Evolutionary conservation across 176 grass and related monocot genomes (phyloP).

Genomic region (Carex parvula): DNA sequence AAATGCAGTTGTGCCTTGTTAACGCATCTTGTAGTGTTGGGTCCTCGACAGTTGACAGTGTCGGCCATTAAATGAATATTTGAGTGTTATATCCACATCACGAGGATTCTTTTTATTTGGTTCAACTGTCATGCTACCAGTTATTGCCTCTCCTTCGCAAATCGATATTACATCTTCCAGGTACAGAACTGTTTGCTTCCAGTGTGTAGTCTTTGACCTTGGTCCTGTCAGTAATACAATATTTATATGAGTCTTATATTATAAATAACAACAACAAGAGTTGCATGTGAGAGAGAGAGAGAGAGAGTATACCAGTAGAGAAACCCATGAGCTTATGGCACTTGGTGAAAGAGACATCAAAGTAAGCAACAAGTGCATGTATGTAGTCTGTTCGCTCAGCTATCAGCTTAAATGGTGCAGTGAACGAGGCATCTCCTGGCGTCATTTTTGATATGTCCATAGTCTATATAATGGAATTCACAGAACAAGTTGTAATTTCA

Average conservation of each 20-base stretch:
- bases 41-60: conserved; percentile 62
- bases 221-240: conserved; percentile 51
- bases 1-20: neutral
- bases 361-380: conserved; percentile 92
- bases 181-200: conserved; percentile 98
- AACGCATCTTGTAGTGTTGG: conserved; percentile 96
- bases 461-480: conserved; percentile 41
- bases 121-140: conserved; percentile 65
- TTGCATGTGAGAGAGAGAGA: neutral
- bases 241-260: neutral
- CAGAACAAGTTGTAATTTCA: conserved; percentile 2
- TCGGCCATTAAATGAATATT: conserved; percentile 63
- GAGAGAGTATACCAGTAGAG: conserved; percentile 93
- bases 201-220: conserved; percentile 85
- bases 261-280: neutral
- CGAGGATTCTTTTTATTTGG: conserved; percentile 83
- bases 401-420: conserved; percentile 79
- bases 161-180: conserved; percentile 82
- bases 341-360: conserved; percentile 88
- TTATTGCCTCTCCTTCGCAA: conserved; percentile 70
- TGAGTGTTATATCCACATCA: conserved; percentile 83
- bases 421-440: conserved; percentile 77
- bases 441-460: conserved; percentile 98
- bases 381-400: conserved; percentile 90
- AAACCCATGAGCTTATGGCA: conserved; percentile 92